Evolutionary conservation across 1,284 basidiomycete species (phyloP).

Genomic region (Cystobasidiaceae sp.): DNA sequence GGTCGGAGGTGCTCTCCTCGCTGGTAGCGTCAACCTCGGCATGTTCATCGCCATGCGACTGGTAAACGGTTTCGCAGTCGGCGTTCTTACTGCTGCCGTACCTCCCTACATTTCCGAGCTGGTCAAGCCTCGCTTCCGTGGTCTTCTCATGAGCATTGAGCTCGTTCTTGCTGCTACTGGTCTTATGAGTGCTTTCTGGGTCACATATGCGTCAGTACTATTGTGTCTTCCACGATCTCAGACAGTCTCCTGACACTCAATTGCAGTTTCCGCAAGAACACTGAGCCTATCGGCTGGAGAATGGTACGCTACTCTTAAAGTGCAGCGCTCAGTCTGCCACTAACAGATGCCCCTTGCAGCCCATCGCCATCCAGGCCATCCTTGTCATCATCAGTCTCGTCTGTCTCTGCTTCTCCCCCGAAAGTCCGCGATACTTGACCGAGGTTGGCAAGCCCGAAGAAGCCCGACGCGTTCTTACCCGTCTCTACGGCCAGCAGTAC

Average conservation of each 20-base stretch:
- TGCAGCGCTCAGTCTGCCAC: not conserved
- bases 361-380: slow-evolving; percentile 35
- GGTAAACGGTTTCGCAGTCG: slow-evolving; percentile 37
- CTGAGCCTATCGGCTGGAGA: slow-evolving; percentile 28
- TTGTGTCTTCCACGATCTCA: not conserved
- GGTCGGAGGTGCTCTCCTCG: slow-evolving; percentile 35
- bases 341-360: slow-evolving; percentile 16
- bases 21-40: slow-evolving; percentile 33
- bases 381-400: slow-evolving; percentile 35
- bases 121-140: slow-evolving; percentile 34
- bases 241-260: not conserved
- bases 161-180: slow-evolving; percentile 37
- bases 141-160: slow-evolving; percentile 37
- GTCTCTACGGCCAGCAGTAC: slow-evolving; percentile 33
- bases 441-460: slow-evolving; percentile 36
- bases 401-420: slow-evolving; percentile 38
- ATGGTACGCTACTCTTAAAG: not conserved
- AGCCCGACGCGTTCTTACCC: slow-evolving; percentile 31
- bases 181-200: slow-evolving; percentile 37
- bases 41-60: slow-evolving; percentile 36
- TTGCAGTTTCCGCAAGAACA: slow-evolving; percentile 5
- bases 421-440: slow-evolving; percentile 36
- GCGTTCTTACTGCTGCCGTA: slow-evolving; percentile 35
- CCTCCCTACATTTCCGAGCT: slow-evolving; percentile 38
- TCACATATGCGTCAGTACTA: slow-evolving; percentile 22